Evolutionary conservation across 495 filamentous ascomycete species (phyloP), one percentile per base, ranked within the genome.

Genomic region (Aspergillus wentii): DNA sequence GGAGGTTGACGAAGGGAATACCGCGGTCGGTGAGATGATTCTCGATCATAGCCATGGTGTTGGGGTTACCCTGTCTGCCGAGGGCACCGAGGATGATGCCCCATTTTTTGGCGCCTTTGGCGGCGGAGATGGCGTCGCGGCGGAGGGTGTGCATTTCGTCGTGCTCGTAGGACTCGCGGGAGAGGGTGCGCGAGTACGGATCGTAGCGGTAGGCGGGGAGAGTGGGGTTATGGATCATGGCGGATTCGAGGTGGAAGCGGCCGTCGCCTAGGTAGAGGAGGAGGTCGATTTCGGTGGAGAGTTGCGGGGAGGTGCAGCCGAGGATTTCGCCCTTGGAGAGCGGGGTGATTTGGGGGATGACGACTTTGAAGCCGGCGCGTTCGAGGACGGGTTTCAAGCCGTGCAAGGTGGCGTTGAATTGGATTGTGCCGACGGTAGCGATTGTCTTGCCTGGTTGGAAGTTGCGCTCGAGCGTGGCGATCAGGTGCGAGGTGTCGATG

Each of bases 331-430:
- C 92, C 54, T 86, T 91, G 17, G 82, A 88, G 3, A 99, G 61
- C 0, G 92, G 92, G n/a, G 80, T 79, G 38, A 94, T 94, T 54
- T 97, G 94, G 0, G 92, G 92, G 28, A 97, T 83, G 18, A 94
- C 48, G 8, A 95, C 75, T 17, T 71, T 75, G 72, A 85, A 96
- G 17, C 94, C 94, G 4, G 82, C 81, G 22, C 75, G 76, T 40
- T 95, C 86, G 5, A 99, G 74, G 0, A 77, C 69, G 7, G 82
- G 70, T 38, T 79, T 79, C 8, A 91, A 74, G 11, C 80, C 83
- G 61, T 99, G 92, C 18, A 99, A 79, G 0, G 92, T 94, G 5
- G 88, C 85, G 62, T 99, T 99, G 72, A 99, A 99, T 52, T 99
- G 92, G 42, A 99, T 99, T 4, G 92, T 99, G 11, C 91, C 92